Conservation (phyloP, 176 grass and related monocot species). For the Lolium perenne region DNA sequence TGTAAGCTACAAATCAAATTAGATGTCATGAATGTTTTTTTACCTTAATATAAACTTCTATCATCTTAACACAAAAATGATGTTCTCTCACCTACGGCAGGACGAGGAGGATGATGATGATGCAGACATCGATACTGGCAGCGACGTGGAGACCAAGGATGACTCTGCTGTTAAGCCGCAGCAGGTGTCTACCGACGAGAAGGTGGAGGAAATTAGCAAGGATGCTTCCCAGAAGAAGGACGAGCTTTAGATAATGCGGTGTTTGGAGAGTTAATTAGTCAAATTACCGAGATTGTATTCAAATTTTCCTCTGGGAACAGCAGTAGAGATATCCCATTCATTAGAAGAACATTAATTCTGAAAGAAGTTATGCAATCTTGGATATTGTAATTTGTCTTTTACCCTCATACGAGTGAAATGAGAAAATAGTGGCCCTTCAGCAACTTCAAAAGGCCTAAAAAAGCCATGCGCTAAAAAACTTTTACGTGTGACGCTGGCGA, state of each 20-base stretch:
- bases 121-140: slow-evolving; percentile 6
- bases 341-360: not conserved
- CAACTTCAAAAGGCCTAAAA: too few relatives aligned
- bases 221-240: slow-evolving; percentile 43
- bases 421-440: too few relatives aligned
- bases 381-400: not conserved
- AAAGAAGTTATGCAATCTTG: not conserved
- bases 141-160: slow-evolving; percentile 16
- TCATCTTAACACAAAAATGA: slow-evolving; percentile 14
- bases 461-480: too few relatives aligned
- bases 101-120: slow-evolving; percentile 41
- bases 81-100: slow-evolving; percentile 31
- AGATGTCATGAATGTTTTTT: slow-evolving; percentile 8
- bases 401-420: not conserved
- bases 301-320: not conserved
- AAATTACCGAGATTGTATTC: not conserved
- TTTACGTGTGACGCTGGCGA: too few relatives aligned
- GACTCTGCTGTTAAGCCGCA: not conserved
- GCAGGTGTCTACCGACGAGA: not conserved
- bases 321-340: not conserved
- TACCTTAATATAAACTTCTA: not conserved
- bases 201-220: slow-evolving; percentile 37
- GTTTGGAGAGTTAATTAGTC: slow-evolving; percentile 6
- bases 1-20: slow-evolving; percentile 34
- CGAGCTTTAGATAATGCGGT: slow-evolving; percentile 51